Evolutionary conservation across 768 basidiomycete species (phyloP), one percentile per base, ranked within the genome.

Genomic region (Lentinula sp.): DNA sequence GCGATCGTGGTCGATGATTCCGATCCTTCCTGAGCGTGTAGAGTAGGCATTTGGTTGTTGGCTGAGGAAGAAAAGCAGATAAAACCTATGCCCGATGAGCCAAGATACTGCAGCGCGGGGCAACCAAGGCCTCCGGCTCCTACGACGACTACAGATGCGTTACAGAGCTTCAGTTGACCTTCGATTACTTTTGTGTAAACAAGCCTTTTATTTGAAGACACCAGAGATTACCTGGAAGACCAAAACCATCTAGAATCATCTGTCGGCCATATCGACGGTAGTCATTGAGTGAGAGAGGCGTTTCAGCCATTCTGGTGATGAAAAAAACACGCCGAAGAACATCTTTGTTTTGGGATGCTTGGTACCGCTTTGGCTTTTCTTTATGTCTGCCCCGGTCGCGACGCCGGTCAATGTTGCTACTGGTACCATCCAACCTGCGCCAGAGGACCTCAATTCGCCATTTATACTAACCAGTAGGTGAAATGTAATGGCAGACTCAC

Each of bases 121-220:
- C 97, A 98, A 10, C 97, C 97, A 11, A 99, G 80, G 8, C 97
- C 97, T 0, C 97, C 97, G 15, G 95, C 97, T 31, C 97, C 97
- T 3, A 98, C 84, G 3, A 98, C 93, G 15, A 86, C 86, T 1
- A 95, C 86, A 2, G 87, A 86, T 0, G 94, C 84, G 7, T 76
- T 67, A 62, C 85, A 85, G 9, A 99, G 77, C 70, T 87, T 93
- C 45, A 94, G 71, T 71, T 98, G 96, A 18, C 91, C 96, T 95
- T 66, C 16, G 52, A 37, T 55, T 23, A 28, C 28, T 6, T 42
- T 63, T 66, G 49, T 51, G 5, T 48, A 23, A 39, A 11, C 21
- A 49, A 35, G 32, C 42, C 54, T 10, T 31, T 18, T 3, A 16
- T 5, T 28, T 18, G 39, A 49, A 55, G 52, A 37, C n/a, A 32